Evolutionary conservation across 2,329 filamentous ascomycete species (phyloP).

Genomic region (Diaporthe velutina): DNA sequence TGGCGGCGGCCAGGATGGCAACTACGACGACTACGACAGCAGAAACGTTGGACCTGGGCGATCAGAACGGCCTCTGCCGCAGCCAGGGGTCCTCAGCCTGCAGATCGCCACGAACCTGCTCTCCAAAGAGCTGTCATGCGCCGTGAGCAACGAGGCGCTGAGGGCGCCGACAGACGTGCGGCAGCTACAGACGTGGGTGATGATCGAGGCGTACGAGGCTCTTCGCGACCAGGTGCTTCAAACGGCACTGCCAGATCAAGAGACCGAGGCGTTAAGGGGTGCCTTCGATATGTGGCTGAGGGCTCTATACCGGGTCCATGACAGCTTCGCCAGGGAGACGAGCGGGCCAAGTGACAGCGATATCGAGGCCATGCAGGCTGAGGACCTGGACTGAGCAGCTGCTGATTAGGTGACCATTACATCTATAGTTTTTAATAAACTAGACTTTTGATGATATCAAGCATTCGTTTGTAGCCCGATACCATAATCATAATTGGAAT

Average conservation of each 20-base stretch:
- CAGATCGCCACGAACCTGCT: conserved; percentile 66
- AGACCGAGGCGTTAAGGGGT: conserved; percentile 50
- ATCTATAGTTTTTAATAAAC: not conserved
- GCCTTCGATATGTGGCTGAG: conserved; percentile 66
- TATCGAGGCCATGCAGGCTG: conserved; percentile 46
- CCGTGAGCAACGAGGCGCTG: conserved; percentile 46
- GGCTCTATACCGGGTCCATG: conserved; percentile 62
- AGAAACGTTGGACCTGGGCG: conserved; percentile 17
- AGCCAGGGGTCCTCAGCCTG: conserved; percentile 56
- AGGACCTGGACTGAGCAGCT: conserved; percentile 41
- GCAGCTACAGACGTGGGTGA: conserved; percentile 65
- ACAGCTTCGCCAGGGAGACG: conserved; percentile 48
- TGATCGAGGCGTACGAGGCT: conserved; percentile 71
- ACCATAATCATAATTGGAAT: not conserved
- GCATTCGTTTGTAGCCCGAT: not conserved
- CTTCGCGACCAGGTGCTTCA: conserved; percentile 60
- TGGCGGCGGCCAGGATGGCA: conserved; percentile 14
- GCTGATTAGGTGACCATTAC: not conserved
- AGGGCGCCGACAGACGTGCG: conserved; percentile 51
- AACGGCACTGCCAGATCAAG: conserved; percentile 46
- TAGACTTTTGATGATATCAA: too few relatives aligned
- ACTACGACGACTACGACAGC: not conserved
- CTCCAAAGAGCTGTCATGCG: conserved; percentile 61
- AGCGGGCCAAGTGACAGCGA: conserved; percentile 50
- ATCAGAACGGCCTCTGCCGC: conserved; percentile 32